Evolutionary conservation across 2,329 filamentous ascomycete genomes (phyloP).

Genomic region (Xylariaceae sp.): DNA sequence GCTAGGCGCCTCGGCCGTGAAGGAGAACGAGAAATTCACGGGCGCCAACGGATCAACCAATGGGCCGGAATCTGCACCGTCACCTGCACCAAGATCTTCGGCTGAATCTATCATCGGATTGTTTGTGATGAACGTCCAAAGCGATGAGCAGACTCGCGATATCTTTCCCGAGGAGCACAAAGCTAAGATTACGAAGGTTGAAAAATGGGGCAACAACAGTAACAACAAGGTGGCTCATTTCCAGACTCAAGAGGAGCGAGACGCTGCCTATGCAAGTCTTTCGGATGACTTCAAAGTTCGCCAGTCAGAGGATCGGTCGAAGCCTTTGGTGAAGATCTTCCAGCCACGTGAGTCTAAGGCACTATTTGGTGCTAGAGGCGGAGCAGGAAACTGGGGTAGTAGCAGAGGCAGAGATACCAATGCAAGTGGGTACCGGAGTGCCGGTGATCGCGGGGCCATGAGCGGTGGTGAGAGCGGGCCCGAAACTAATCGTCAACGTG

Average conservation of each 20-base stretch:
- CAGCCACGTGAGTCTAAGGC: conserved; percentile 64
- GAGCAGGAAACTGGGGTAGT: conserved; percentile 68
- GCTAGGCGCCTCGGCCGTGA: conserved; percentile 39
- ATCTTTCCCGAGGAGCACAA: conserved; percentile 84
- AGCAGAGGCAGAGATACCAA: conserved; percentile 65
- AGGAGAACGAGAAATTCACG: conserved; percentile 60
- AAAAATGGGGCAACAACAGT: conserved; percentile 71
- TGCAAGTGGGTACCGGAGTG: conserved; percentile 80
- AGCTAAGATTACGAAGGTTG: conserved; percentile 75
- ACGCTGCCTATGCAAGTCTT: conserved; percentile 74
- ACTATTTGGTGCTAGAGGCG: conserved; percentile 60
- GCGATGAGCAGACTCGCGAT: conserved; percentile 79
- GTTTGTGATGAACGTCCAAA: conserved; percentile 85
- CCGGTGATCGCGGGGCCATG: conserved; percentile 65
- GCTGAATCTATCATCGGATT: conserved; percentile 76
- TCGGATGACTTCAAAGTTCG: conserved; percentile 76
- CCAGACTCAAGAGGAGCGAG: conserved; percentile 76
- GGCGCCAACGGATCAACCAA: conserved; percentile 58
- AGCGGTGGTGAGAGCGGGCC: conserved; percentile 74
- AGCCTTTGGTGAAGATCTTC: conserved; percentile 83
- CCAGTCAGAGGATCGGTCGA: conserved; percentile 71
- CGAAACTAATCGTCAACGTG: conserved; percentile 58
- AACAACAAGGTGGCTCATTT: conserved; percentile 85
- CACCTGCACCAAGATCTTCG: conserved; percentile 61
- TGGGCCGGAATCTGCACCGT: conserved; percentile 55